These are phyloP conservation scores for Anthracocystis panici-leucophaei DNA, from an alignment of 1,284 basidiomycete species.

Conservation along the genomic window DNA sequence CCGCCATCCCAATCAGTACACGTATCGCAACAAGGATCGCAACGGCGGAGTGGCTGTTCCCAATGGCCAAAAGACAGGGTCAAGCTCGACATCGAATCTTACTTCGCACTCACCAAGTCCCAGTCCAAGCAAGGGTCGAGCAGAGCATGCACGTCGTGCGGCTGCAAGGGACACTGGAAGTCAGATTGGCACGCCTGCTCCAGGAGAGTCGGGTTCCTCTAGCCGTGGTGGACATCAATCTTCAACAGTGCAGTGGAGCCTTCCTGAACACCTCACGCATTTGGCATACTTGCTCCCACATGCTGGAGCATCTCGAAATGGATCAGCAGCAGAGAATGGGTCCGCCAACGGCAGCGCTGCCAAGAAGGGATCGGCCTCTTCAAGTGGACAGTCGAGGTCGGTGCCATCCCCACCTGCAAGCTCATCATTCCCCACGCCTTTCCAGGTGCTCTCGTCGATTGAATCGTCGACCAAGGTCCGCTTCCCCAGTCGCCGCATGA, in stretches of 20 bases:
- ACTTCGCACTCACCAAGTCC: conserved; percentile 59
- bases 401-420: conserved; percentile 27
- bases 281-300: conserved; percentile 86
- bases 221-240: conserved; percentile 70
- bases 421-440: conserved; percentile 77
- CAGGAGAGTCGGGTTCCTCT: conserved; percentile 27
- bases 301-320: conserved; percentile 68
- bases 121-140: conserved; percentile 56
- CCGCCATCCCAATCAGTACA: conserved; percentile 75
- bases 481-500: conserved; percentile 93
- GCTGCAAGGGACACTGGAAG: conserved; percentile 43
- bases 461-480: conserved; percentile 92
- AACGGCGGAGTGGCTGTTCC: conserved; percentile 21
- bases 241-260: conserved; percentile 83
- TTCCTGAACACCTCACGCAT: conserved; percentile 93
- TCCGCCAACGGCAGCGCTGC: conserved; percentile 8
- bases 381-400: conserved; percentile 30
- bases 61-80: conserved; percentile 36
- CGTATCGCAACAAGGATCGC: conserved; percentile 73
- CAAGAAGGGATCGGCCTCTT: conserved; percentile 28
- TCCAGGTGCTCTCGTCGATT: conserved; percentile 65
- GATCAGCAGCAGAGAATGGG: conserved; percentile 15
- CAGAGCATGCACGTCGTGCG: conserved; percentile 38
- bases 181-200: conserved; percentile 55
- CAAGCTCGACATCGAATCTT: conserved; percentile 47